Base-by-base conservation (phyloP, 192 early-diverging fungal genomes). In the Backusella macrospora region DNA sequence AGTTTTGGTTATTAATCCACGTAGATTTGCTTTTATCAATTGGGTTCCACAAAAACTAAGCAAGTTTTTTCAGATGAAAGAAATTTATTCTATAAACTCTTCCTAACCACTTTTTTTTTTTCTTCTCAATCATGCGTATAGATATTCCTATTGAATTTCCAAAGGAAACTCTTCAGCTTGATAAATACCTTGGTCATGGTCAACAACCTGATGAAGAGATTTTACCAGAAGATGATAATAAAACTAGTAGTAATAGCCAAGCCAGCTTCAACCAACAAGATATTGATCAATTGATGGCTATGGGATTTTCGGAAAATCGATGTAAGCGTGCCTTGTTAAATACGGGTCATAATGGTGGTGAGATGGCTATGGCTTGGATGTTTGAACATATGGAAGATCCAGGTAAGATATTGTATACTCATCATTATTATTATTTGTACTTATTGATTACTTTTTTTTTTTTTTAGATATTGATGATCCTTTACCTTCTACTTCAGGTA, bases 301-400 rank as follows among this genome's bases (percentile, higher is more conserved):
- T 99, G 96, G 98, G 98, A 2, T 98, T 99, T 82, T 89, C 95
- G 15, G 89, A 94, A 74, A 84, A 89, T 62, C 85, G 95, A 59
- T 94, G 93, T 72, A 88, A 89, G 64, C 94, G 93, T 74, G 98
- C 96, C 0, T 78, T 98, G 43, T 76, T 90, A 45, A 86, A 83
- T 26, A 97, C 96, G 4, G 94, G 93, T 16, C 92, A 95, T 77
- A 82, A 86, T 42, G 94, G 91, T 14, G 85, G 90, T 6, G 95
- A 97, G 69, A 80, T 85, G 5, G 98, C 97, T 3, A 95, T 96
- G 93, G 90, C 90, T 75, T 98, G 97, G 97, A 72, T 98, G 29
- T 94, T 98, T 84, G 94, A 95, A 78, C 95, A 98, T 73, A 96
- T 98, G 93, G 98, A 99, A 34, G 98, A 98, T 83, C 86, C 96